Evolutionary conservation across 306 rosid species (phyloP).

Genomic region (Senna tora): DNA sequence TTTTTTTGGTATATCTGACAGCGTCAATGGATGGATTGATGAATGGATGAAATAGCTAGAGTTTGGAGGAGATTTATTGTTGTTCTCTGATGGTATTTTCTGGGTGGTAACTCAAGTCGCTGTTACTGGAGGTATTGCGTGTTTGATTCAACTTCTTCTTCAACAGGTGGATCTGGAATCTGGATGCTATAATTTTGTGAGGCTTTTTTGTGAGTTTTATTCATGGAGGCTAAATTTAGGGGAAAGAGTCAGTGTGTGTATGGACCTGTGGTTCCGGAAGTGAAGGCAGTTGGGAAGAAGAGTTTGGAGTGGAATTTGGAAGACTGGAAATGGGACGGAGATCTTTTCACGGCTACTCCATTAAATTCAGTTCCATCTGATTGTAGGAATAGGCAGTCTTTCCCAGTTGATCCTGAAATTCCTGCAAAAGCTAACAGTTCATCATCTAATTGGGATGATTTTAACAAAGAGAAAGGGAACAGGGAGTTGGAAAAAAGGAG

Average conservation of each 20-base stretch:
- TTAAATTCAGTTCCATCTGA: slow-evolving; percentile 63
- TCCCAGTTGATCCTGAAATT: slow-evolving; percentile 60
- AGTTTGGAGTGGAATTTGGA: slow-evolving; percentile 86
- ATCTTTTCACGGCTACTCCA: slow-evolving; percentile 73
- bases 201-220: slow-evolving; percentile 25
- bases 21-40: slow-evolving; percentile 37
- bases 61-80: slow-evolving; percentile 18
- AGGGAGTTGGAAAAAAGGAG: slow-evolving; percentile 78
- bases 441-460: slow-evolving; percentile 56
- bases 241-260: slow-evolving; percentile 51
- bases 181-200: slow-evolving; percentile 34
- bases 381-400: slow-evolving; percentile 56
- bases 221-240: slow-evolving; percentile 68
- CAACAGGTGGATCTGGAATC: slow-evolving; percentile 47
- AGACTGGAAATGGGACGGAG: slow-evolving; percentile 86
- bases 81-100: slow-evolving; percentile 8
- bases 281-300: slow-evolving; percentile 62
- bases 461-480: slow-evolving; percentile 49
- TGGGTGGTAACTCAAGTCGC: slow-evolving; percentile 22
- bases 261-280: slow-evolving; percentile 53
- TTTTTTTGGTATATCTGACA: slow-evolving; percentile 38
- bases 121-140: slow-evolving; percentile 33
- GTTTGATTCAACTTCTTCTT: slow-evolving; percentile 26
- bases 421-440: slow-evolving; percentile 54
- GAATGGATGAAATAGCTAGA: slow-evolving; percentile 34